Conservation (phyloP, 805 yeast species). For the Kazachstania martiniae region DNA sequence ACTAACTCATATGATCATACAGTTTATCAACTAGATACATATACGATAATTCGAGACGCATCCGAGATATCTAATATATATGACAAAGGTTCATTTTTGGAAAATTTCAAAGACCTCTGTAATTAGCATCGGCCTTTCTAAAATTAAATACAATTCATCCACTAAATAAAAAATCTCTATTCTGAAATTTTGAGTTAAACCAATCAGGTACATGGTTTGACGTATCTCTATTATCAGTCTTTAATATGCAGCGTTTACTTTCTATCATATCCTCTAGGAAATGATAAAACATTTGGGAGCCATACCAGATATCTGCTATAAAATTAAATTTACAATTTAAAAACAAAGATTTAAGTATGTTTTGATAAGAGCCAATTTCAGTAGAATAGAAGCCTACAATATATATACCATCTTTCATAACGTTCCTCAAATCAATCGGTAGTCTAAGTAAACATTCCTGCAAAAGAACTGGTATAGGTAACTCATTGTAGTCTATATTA, state of each 20-base stretch:
- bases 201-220: constrained; percentile 14
- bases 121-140: not conserved
- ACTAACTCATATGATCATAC: constrained; percentile 24
- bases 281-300: too few relatives aligned
- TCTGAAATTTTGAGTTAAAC: constrained; percentile 6
- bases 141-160: not conserved
- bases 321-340: too few relatives aligned
- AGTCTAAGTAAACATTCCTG: not conserved
- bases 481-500: too few relatives aligned
- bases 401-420: not conserved
- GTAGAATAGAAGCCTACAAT: too few relatives aligned
- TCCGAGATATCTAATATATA: constrained; percentile 21
- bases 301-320: too few relatives aligned
- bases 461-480: too few relatives aligned
- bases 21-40: constrained; percentile 8
- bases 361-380: too few relatives aligned
- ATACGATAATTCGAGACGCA: constrained; percentile 7
- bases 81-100: constrained; percentile 20
- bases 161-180: not conserved
- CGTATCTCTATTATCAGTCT: too few relatives aligned
- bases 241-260: too few relatives aligned
- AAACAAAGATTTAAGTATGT: too few relatives aligned
- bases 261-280: too few relatives aligned
- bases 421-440: not conserved
- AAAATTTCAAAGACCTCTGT: constrained; percentile 16